Evolutionary conservation across 2,329 filamentous ascomycete genomes (phyloP), one percentile per base, ranked within the genome.

Genomic region (Ascochyta pisi): DNA sequence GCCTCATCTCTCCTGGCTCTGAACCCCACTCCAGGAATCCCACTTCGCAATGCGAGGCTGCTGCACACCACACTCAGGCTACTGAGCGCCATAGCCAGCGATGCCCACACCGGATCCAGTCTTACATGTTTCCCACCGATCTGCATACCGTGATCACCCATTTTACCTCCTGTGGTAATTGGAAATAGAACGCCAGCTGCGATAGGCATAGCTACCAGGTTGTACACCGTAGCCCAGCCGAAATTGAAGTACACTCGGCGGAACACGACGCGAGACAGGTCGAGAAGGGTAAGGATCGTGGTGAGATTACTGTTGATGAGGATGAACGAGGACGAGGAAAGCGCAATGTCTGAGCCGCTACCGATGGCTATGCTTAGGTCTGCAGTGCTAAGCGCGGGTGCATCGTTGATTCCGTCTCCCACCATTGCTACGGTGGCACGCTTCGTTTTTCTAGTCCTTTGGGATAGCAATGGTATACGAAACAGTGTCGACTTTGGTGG

Each of bases 71-170:
- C 93, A 69, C 90, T 95, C 63, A 97, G 88, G 74, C 90, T 94
- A 76, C 92, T 96, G 74, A 93, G 76, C 24, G 94, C 94, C 94
- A 97, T 98, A 1, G 93, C 93, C 72, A 96, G 77, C 63, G 88
- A 89, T 5, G 93, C 94, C 93, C 93, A 97, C 1, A 90, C 90
- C 0, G 90, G 90, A 72, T 91, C 88, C 42, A 93, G 77, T 57
- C 84, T 79, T 19, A 92, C 76, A 70, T 89, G 89, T 27, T 73
- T 71, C 1, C 67, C 70, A 8, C 47, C 52, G 16, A 71, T 67
- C 3, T 74, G 72, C 42, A 80, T 81, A 23, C 67, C 73, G 51
- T 61, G 74, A 71, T 61, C 70, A 65, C 63, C 66, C 71, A 91
- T 78, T 3, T 83, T 84, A 3, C 41, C 50, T 5, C 76, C 73